These are phyloP conservation scores for Neoarthrinium moseri DNA, from an alignment of 2,329 filamentous ascomycete species.

Conservation along the genomic window DNA sequence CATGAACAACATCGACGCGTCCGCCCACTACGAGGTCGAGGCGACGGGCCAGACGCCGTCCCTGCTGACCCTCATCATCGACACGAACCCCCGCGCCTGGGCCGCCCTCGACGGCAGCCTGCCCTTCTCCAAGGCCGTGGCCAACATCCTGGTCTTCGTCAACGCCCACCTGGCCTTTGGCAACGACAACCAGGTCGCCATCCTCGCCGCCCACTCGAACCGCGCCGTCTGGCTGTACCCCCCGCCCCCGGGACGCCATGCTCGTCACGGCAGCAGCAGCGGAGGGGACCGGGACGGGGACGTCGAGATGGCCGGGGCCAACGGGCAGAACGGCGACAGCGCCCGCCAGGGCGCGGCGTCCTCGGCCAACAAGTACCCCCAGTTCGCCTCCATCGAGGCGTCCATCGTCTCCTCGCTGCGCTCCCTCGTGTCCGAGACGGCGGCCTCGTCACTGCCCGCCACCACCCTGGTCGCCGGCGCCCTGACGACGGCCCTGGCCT, in stretches of 20 bases:
- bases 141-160: slow-evolving; percentile 90
- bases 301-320: slow-evolving; percentile 54
- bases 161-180: slow-evolving; percentile 95
- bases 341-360: slow-evolving; percentile 24
- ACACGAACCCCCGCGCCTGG: slow-evolving; percentile 97
- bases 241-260: slow-evolving; percentile 31
- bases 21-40: slow-evolving; percentile 58
- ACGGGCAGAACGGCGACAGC: slow-evolving; percentile 27
- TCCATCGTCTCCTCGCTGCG: slow-evolving; percentile 74
- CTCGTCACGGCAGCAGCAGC: slow-evolving; percentile 14
- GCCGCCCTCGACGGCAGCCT: slow-evolving; percentile 71
- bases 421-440: slow-evolving; percentile 70
- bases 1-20: slow-evolving; percentile 58
- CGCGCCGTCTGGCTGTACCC: slow-evolving; percentile 91
- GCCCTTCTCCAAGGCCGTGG: slow-evolving; percentile 79
- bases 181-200: slow-evolving; percentile 87
- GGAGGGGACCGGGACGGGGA: slow-evolving; percentile 44
- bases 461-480: slow-evolving; percentile 91
- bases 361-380: slow-evolving; percentile 86
- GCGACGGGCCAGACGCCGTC: slow-evolving; percentile 65
- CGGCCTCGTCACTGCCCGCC: slow-evolving; percentile 61
- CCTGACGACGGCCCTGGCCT: slow-evolving; percentile 81
- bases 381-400: slow-evolving; percentile 83
- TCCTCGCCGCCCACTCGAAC: slow-evolving; percentile 86
- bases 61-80: slow-evolving; percentile 85